A percentile compares a stretch with the other conserved stretches of the same genome.
Evolutionary conservation across 1,139 yeast species (phyloP).

Genomic region (Kodamaea plutei): DNA sequence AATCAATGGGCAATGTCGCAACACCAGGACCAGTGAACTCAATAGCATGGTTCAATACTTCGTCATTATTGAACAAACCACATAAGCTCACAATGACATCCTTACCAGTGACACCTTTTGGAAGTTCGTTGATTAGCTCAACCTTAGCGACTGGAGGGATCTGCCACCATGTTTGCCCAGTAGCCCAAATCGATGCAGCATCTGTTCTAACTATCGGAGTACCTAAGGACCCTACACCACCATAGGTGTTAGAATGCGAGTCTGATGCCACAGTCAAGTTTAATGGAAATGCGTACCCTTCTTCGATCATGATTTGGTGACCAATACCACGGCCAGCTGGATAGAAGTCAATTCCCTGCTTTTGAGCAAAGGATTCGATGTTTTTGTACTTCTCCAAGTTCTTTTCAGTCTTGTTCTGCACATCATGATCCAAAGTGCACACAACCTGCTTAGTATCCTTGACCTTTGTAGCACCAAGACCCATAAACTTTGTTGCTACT

Average conservation of each 20-base stretch:
- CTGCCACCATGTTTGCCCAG: conserved; percentile 99
- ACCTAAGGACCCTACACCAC: conserved; percentile 93
- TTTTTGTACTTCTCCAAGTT: conserved; percentile 83
- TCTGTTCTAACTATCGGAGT: conserved; percentile 98
- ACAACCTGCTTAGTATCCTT: conserved; percentile 87
- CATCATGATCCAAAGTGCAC: conserved; percentile 95
- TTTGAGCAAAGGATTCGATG: conserved; percentile 81
- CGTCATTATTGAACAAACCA: conserved; percentile 92
- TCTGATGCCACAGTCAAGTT: conserved; percentile 95
- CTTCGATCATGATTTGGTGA: conserved; percentile 98
- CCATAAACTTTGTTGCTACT: conserved; percentile 93
- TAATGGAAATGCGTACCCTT: conserved; percentile 95
- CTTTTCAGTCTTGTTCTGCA: conserved; percentile 85
- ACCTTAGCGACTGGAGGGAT: conserved; percentile 98
- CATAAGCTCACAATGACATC: conserved; percentile 96
- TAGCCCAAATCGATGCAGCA: conserved; percentile 99
- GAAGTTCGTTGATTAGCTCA: conserved; percentile 76
- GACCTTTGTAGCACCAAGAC: conserved; percentile 82
- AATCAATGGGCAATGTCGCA: conserved; percentile 71
- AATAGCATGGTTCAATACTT: conserved; percentile 94
- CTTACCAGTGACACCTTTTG: conserved; percentile 88
- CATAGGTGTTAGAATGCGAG: conserved; percentile 96
- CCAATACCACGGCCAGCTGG: conserved; percentile 99
- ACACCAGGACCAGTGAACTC: conserved; percentile 93
- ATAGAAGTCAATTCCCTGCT: conserved; percentile 94